These are phyloP conservation scores for Xerocomus potaroensis DNA, from an alignment of 768 basidiomycete species.

Conservation along the genomic window DNA sequence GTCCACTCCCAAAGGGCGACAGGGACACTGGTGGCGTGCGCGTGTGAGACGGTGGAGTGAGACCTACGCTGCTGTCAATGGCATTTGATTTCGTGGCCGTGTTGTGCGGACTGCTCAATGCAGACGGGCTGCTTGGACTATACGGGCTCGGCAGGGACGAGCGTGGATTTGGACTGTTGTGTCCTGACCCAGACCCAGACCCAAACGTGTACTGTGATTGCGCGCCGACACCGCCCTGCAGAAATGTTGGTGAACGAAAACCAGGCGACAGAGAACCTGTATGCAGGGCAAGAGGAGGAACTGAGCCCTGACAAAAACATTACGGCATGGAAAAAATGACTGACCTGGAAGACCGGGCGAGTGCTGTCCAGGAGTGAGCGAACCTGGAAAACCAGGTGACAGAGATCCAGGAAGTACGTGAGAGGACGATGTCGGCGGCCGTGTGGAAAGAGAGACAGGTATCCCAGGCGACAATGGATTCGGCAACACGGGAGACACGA, in stretches of 20 bases:
- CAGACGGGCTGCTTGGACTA: neutral
- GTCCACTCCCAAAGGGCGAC: constrained; percentile 1
- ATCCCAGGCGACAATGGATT: constrained; percentile 12
- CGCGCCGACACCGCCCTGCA: neutral
- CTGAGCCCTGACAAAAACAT: constrained; percentile 6
- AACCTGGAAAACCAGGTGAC: constrained; percentile 17
- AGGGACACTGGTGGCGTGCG: constrained; percentile 8
- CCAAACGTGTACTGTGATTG: constrained; percentile 19
- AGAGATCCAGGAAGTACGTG: constrained; percentile 12
- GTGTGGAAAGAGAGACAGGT: constrained; percentile 6
- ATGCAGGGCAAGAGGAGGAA: neutral
- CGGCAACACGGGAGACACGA: constrained; percentile 10
- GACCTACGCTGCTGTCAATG: neutral
- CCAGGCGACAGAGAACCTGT: constrained; percentile 18
- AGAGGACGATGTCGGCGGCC: constrained; percentile 2
- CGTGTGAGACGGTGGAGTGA: constrained; percentile 2
- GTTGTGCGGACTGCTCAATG: constrained; percentile 1
- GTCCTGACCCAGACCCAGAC: constrained; percentile 11
- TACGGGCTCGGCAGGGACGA: neutral
- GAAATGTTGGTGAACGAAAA: constrained; percentile 21
- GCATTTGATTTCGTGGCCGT: neutral
- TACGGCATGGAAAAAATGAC: constrained; percentile 11
- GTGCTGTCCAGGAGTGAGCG: constrained; percentile 17
- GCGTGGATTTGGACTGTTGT: constrained; percentile 3
- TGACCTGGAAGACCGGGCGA: constrained; percentile 24